These are phyloP conservation scores for Cystobasidium onofrii DNA, from an alignment of 768 basidiomycete genomes.

Conservation along the genomic window DNA sequence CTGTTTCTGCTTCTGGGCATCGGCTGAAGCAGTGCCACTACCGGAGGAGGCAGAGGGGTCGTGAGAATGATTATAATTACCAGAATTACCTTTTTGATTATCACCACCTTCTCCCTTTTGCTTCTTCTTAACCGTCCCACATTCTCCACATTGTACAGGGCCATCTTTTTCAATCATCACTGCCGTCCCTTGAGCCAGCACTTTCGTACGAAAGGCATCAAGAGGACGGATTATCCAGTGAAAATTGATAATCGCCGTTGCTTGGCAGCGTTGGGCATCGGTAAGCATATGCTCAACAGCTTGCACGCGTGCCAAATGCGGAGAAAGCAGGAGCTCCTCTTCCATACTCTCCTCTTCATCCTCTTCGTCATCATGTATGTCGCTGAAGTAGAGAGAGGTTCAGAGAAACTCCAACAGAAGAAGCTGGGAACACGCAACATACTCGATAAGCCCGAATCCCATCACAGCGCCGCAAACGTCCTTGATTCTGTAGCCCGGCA, in stretches of 20 bases:
- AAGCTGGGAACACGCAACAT: too few species aligned
- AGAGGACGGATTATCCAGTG: neutral
- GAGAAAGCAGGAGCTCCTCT: neutral
- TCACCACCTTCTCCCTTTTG: neutral
- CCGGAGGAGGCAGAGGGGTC: neutral
- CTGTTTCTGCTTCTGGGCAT: conserved; percentile 12
- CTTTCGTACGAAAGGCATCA: neutral
- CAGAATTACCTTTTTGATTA: neutral
- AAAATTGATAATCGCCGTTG: conserved; percentile 21
- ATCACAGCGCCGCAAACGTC: conserved; percentile 2
- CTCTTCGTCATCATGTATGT: neutral
- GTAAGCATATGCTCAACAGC: conserved; percentile 1
- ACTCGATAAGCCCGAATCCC: neutral
- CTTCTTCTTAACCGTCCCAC: conserved; percentile 13
- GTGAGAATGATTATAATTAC: neutral
- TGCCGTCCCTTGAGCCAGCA: conserved; percentile 15
- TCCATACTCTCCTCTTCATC: neutral
- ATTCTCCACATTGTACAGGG: neutral
- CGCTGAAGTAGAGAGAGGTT: neutral
- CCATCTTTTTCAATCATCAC: conserved; percentile 6
- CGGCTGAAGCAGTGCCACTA: neutral
- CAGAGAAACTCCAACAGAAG: too few species aligned
- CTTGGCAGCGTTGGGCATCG: conserved; percentile 1
- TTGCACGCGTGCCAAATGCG: neutral
- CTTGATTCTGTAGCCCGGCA: conserved; percentile 5